phyloP scores from a whole-genome alignment of 2,329 filamentous ascomycete species.

The Dothistroma septosporum region DNA sequence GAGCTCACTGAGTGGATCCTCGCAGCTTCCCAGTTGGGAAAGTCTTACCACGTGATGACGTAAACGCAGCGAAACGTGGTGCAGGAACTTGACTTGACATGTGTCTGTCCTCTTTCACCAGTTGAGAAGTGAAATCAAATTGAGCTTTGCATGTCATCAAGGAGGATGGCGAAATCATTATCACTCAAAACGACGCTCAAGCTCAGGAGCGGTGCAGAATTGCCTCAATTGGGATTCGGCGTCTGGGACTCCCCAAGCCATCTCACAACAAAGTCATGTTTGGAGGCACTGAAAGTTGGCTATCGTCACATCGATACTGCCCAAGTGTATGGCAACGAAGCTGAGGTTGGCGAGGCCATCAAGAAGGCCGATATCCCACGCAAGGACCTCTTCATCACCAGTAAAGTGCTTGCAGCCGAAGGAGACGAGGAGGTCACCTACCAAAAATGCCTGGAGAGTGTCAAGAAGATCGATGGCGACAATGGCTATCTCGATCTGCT shows the following conservation, averaged over 20 bases:
- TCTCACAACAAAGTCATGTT: slow-evolving; percentile 49
- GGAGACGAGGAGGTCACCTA: slow-evolving; percentile 58
- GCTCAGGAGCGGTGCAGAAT: slow-evolving; percentile 46
- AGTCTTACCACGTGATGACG: not conserved
- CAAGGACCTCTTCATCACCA: slow-evolving; percentile 63
- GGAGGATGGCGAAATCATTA: slow-evolving; percentile 1
- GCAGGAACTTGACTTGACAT: not conserved
- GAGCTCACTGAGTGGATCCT: not conserved
- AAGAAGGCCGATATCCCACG: slow-evolving; percentile 53
- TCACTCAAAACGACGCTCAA: not conserved
- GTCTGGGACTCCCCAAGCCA: slow-evolving; percentile 55
- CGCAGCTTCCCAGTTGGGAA: not conserved
- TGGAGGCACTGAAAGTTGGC: slow-evolving; percentile 54
- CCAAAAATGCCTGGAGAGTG: slow-evolving; percentile 56
- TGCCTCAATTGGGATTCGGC: slow-evolving; percentile 67
- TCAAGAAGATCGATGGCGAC: slow-evolving; percentile 56
- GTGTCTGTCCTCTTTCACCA: not conserved
- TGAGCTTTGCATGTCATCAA: not conserved
- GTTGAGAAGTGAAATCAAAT: not conserved
- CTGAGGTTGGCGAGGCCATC: slow-evolving; percentile 62
- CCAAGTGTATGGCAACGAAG: slow-evolving; percentile 66
- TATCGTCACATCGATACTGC: slow-evolving; percentile 66
- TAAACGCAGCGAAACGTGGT: not conserved
- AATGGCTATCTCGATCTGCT: slow-evolving; percentile 67
- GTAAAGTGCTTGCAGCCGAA: slow-evolving; percentile 59